A percentile compares a stretch with the other conserved stretches of the same genome.
phyloP scores from a whole-genome alignment of 1,284 basidiomycete species.

The Ustilago trichophora region DNA sequence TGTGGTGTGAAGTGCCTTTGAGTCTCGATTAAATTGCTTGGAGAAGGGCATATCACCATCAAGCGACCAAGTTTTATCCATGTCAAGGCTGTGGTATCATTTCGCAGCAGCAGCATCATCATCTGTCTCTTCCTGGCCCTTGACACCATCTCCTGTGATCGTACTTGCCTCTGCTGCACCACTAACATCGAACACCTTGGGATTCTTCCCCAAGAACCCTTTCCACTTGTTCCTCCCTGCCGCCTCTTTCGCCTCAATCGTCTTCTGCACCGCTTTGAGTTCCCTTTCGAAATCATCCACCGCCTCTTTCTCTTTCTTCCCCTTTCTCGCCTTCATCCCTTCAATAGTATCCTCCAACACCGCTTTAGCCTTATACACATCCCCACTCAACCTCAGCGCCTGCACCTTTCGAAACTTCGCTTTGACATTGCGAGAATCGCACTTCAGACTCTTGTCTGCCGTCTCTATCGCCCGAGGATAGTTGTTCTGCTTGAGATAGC shows the following conservation, averaged over 20 bases:
- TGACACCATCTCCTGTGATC: too few relatives aligned
- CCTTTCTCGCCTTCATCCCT: background rate
- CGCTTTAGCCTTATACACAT: slow-evolving; percentile 12
- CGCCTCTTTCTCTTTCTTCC: background rate
- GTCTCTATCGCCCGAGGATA: slow-evolving; percentile 11
- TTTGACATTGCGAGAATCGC: slow-evolving; percentile 22
- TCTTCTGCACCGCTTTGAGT: slow-evolving; percentile 3
- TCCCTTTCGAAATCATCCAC: slow-evolving; percentile 10
- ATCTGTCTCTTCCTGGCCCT: too few relatives aligned
- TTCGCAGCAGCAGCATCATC: too few relatives aligned
- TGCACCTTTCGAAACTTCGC: slow-evolving; percentile 25
- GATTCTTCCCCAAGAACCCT: slow-evolving; percentile 19
- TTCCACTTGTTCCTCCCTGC: slow-evolving; percentile 25
- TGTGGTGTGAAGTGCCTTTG: too few relatives aligned
- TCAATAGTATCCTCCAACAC: slow-evolving; percentile 1
- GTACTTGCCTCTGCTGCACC: too few relatives aligned
- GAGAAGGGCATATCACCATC: too few relatives aligned
- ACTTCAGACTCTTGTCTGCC: slow-evolving; percentile 21
- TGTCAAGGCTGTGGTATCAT: too few relatives aligned
- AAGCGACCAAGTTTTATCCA: too few relatives aligned
- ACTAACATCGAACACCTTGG: slow-evolving; percentile 4
- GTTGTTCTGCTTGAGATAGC: slow-evolving; percentile 22
- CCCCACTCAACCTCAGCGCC: slow-evolving; percentile 6
- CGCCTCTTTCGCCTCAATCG: slow-evolving; percentile 19
- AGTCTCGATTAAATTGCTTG: too few relatives aligned